phyloP scores from a whole-genome alignment of 345 rosid genomes.

The Eucalyptus paniculata region DNA sequence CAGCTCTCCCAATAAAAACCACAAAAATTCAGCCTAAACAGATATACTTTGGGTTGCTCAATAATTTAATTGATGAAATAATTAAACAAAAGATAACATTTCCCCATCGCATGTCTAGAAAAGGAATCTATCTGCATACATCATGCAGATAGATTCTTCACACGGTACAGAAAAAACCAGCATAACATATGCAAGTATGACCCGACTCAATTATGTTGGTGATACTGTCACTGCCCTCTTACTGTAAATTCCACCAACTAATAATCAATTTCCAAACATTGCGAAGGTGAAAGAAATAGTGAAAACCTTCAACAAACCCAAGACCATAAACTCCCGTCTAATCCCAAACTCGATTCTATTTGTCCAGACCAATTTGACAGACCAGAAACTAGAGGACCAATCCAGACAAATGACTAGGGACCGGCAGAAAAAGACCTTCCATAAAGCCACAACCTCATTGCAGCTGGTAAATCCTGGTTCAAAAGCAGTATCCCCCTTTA shows the following conservation, averaged over 20 bases:
- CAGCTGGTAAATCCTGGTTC: background rate
- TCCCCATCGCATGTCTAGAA: background rate
- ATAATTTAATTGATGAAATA: background rate
- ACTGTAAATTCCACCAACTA: background rate
- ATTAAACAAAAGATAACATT: background rate
- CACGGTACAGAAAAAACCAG: background rate
- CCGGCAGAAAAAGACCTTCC: background rate
- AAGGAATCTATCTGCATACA: background rate
- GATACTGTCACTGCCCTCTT: background rate
- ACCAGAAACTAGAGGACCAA: background rate
- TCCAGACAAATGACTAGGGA: background rate
- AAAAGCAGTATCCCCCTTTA: conserved; percentile 7
- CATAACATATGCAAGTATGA: background rate
- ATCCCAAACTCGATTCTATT: background rate
- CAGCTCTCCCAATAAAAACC: background rate
- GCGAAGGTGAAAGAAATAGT: background rate
- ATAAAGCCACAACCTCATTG: background rate
- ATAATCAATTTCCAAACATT: background rate
- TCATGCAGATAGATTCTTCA: background rate
- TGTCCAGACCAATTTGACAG: background rate
- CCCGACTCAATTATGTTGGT: background rate
- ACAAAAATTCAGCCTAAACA: background rate
- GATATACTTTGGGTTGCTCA: background rate
- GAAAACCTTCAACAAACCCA: background rate
- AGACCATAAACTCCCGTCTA: background rate